Conservation (phyloP, 192 early-diverging fungal species). For the Coemansia biformis region DNA sequence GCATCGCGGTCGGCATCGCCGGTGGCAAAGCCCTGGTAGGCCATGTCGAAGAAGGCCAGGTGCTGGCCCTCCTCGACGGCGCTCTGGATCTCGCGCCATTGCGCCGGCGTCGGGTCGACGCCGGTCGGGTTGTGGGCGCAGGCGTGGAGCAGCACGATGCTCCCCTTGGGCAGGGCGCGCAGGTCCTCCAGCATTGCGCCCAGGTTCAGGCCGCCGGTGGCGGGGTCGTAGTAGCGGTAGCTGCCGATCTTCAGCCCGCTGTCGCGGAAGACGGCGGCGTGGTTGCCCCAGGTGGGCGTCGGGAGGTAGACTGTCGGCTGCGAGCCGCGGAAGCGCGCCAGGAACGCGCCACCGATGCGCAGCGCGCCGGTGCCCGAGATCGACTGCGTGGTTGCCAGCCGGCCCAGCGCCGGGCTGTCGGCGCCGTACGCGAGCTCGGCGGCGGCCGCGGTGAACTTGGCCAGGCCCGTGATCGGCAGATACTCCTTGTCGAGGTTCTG, state of each 20-base stretch:
- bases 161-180: slow-evolving; percentile 76
- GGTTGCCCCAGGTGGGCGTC: slow-evolving; percentile 97
- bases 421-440: too few species aligned
- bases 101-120: slow-evolving; percentile 88
- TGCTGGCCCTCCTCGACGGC: slow-evolving; percentile 74
- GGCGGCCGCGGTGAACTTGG: slow-evolving; percentile 77
- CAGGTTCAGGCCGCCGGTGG: slow-evolving; percentile 90
- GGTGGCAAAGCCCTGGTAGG: slow-evolving; percentile 99
- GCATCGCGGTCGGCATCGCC: slow-evolving; percentile 86
- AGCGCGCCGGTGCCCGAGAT: slow-evolving; percentile 98
- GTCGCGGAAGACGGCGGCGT: slow-evolving; percentile 87
- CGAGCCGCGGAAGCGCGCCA: slow-evolving; percentile 69
- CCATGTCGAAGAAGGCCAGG: slow-evolving; percentile 98
- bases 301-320: slow-evolving; percentile 81
- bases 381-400: slow-evolving; percentile 84
- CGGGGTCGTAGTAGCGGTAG: slow-evolving; percentile 94
- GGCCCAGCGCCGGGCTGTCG: slow-evolving; percentile 63
- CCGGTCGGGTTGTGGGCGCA: slow-evolving; percentile 99
- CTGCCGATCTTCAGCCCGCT: slow-evolving; percentile 78
- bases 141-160: slow-evolving; percentile 90
- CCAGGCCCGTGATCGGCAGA: slow-evolving; percentile 87
- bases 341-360: slow-evolving; percentile 85
- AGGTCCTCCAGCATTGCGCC: slow-evolving; percentile 88
- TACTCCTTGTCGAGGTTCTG: slow-evolving; percentile 90
- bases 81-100: slow-evolving; percentile 86